These are phyloP conservation scores for Chimonanthus salicifolius DNA, from an alignment of 164 flowering plant genomes.

Conservation along the genomic window DNA sequence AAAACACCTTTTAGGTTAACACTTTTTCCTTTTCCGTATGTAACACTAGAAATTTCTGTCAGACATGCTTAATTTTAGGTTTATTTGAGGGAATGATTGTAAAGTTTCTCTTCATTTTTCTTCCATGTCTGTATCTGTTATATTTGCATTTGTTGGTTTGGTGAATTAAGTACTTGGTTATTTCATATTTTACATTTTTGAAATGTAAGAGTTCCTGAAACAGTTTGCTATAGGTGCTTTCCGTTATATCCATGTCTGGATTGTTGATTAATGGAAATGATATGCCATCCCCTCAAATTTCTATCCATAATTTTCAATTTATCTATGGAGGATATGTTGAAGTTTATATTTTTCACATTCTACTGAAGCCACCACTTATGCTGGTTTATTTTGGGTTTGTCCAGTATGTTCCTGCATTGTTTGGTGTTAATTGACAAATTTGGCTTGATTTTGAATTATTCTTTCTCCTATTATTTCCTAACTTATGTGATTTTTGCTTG, in stretches of 20 bases:
- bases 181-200: not conserved
- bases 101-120: not conserved
- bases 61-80: constrained; percentile 2
- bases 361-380: not conserved
- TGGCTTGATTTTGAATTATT: not conserved
- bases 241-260: too few species aligned
- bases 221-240: not conserved
- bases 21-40: not conserved
- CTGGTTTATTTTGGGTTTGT: not conserved
- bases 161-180: not conserved
- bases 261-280: not conserved
- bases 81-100: not conserved
- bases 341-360: not conserved
- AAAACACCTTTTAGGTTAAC: not conserved
- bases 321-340: not conserved
- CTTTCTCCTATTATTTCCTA: not conserved
- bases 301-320: not conserved
- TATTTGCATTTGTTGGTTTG: not conserved
- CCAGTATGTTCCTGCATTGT: not conserved
- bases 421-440: not conserved
- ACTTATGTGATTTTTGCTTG: not conserved
- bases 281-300: not conserved
- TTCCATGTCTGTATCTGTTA: not conserved
- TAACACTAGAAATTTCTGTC: not conserved
- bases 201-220: not conserved